Evolutionary conservation across 441 rosid species (phyloP).

Genomic region (Mallotus repandus): DNA sequence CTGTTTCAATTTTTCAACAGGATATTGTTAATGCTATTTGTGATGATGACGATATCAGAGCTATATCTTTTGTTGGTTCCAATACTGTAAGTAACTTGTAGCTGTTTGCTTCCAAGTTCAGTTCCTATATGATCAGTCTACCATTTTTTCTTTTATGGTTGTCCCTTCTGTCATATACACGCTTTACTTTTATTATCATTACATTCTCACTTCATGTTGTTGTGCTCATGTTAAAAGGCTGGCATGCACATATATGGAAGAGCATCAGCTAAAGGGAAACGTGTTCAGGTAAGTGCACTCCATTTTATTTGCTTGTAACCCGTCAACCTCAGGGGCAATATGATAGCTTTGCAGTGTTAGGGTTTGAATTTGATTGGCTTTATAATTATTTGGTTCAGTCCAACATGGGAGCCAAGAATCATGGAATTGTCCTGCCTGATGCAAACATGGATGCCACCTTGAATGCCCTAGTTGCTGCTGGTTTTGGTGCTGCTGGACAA

Average conservation of each 20-base stretch:
- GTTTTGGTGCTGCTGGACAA: slow-evolving; percentile 99
- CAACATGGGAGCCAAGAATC: slow-evolving; percentile 98
- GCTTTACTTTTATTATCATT: background rate
- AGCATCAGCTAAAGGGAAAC: slow-evolving; percentile 91
- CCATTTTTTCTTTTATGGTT: background rate
- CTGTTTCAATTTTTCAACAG: slow-evolving; percentile 39
- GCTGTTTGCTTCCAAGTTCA: background rate
- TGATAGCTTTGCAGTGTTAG: slow-evolving; percentile 13
- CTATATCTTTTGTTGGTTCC: slow-evolving; percentile 91
- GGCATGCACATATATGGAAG: slow-evolving; percentile 93
- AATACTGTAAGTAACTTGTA: slow-evolving; percentile 62
- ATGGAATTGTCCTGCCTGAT: slow-evolving; percentile 83
- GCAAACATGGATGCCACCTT: slow-evolving; percentile 74
- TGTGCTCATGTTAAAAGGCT: slow-evolving; percentile 49
- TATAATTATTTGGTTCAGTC: slow-evolving; percentile 45
- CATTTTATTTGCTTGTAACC: slow-evolving; percentile 2
- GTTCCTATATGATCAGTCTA: background rate
- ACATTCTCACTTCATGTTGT: slow-evolving; percentile 22
- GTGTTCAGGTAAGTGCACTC: slow-evolving; percentile 67
- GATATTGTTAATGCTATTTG: slow-evolving; percentile 88
- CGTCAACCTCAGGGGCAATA: background rate
- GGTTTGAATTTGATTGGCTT: slow-evolving; percentile 23
- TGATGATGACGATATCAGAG: slow-evolving; percentile 71
- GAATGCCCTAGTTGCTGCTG: slow-evolving; percentile 88
- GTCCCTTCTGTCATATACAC: background rate